phyloP scores from a whole-genome alignment of 306 rosid species.

The Glycine latifolia region DNA sequence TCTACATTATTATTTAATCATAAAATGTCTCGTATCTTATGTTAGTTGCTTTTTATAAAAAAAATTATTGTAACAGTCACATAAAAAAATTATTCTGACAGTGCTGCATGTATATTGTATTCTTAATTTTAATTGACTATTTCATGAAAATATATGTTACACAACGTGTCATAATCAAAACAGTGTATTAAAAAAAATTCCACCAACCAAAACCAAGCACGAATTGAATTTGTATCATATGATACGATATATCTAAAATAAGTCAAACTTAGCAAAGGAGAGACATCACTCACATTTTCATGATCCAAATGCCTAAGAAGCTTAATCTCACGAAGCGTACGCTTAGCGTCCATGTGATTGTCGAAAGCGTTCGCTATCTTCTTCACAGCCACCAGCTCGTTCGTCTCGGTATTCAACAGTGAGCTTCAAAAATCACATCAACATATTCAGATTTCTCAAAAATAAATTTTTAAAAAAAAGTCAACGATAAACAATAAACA shows the following conservation, averaged over 20 bases:
- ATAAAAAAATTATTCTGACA: too few species aligned
- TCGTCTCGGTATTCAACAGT: slow-evolving; percentile 85
- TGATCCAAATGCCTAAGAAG: slow-evolving; percentile 96
- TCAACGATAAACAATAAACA: background rate
- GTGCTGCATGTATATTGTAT: too few species aligned
- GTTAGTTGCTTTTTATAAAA: too few species aligned
- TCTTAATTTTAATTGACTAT: background rate
- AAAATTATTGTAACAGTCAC: too few species aligned
- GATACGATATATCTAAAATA: background rate
- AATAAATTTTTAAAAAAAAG: background rate
- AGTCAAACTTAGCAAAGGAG: background rate
- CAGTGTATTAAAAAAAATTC: background rate
- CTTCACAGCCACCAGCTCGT: slow-evolving; percentile 93
- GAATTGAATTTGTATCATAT: background rate
- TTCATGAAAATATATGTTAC: background rate
- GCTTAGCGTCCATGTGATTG: slow-evolving; percentile 96
- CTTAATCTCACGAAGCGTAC: slow-evolving; percentile 98
- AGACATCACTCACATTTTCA: slow-evolving; percentile 75
- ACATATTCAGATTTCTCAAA: slow-evolving; percentile 41
- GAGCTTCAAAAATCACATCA: slow-evolving; percentile 65
- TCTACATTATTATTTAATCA: too few species aligned
- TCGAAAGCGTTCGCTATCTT: slow-evolving; percentile 95
- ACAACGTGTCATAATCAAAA: background rate
- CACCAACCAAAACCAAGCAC: background rate
- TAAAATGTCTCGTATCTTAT: too few species aligned